These are phyloP conservation scores for Pichia deserticola DNA, from an alignment of 805 yeast genomes.

Conservation along the genomic window DNA sequence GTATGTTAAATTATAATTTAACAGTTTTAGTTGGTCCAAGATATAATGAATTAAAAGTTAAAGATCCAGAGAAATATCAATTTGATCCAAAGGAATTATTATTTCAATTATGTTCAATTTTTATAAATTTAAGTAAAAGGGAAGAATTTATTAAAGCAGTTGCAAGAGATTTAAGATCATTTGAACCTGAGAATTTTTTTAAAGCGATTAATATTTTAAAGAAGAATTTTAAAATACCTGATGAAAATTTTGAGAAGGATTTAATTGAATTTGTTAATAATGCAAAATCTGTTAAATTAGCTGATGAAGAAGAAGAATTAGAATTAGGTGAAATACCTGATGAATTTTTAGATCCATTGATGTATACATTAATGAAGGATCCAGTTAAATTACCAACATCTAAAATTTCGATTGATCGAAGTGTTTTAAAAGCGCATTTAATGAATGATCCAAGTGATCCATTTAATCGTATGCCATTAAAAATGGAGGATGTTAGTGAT, in stretches of 20 bases:
- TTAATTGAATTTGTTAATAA: constrained; percentile 50
- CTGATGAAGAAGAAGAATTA: constrained; percentile 74
- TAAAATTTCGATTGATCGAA: constrained; percentile 74
- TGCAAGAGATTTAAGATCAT: constrained; percentile 89
- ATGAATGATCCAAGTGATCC: constrained; percentile 96
- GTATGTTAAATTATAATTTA: constrained; percentile 90
- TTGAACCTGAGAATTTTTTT: constrained; percentile 53
- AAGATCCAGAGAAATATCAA: constrained; percentile 70
- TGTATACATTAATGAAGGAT: constrained; percentile 92
- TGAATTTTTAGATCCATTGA: constrained; percentile 92
- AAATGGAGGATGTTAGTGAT: constrained; percentile 79
- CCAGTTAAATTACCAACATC: constrained; percentile 94
- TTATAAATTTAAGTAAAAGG: constrained; percentile 60
- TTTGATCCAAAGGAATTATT: constrained; percentile 75
- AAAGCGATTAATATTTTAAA: constrained; percentile 65
- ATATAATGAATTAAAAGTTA: constrained; percentile 81
- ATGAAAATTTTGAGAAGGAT: constrained; percentile 40
- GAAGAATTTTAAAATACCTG: constrained; percentile 43
- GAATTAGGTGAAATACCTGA: constrained; percentile 94
- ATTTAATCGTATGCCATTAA: constrained; percentile 87
- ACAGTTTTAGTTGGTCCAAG: constrained; percentile 93
- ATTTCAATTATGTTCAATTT: constrained; percentile 64
- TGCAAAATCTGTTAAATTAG: constrained; percentile 54
- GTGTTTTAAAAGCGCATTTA: constrained; percentile 88
- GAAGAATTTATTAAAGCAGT: constrained; percentile 68